Evolutionary conservation across 768 basidiomycete species (phyloP).

Genomic region (Kwoniella dendrophila): DNA sequence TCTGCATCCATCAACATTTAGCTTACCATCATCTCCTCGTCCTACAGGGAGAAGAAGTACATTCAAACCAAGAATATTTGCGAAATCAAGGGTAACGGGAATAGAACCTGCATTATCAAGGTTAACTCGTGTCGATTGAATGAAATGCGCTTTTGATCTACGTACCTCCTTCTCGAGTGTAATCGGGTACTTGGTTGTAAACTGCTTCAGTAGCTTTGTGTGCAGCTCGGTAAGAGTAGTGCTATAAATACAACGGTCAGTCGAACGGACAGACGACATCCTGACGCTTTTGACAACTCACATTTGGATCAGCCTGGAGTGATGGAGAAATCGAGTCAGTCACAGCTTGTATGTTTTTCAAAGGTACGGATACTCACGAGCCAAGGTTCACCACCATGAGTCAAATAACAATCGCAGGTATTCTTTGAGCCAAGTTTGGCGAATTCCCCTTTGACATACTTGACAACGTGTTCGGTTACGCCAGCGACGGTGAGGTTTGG

Average conservation of each 20-base stretch:
- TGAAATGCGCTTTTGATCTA: neutral
- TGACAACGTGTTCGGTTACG: conserved; percentile 70
- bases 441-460: conserved; percentile 76
- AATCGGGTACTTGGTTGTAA: conserved; percentile 55
- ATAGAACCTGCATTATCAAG: conserved; percentile 67
- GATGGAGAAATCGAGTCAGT: conserved; percentile 8
- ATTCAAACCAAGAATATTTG: conserved; percentile 81
- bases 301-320: conserved; percentile 48
- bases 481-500: conserved; percentile 81
- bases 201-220: conserved; percentile 74
- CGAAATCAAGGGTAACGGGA: conserved; percentile 90
- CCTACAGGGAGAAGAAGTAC: conserved; percentile 91
- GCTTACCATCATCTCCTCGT: conserved; percentile 89
- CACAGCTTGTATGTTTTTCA: neutral
- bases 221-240: conserved; percentile 93
- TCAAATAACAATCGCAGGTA: conserved; percentile 68
- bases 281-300: conserved; percentile 12
- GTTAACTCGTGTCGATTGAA: neutral
- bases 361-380: conserved; percentile 56
- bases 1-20: conserved; percentile 47
- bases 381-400: conserved; percentile 89
- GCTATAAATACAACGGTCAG: conserved; percentile 55
- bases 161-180: conserved; percentile 57
- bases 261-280: neutral
- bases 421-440: conserved; percentile 83